These are phyloP conservation scores for Hypoxylon lenormandii DNA, from an alignment of 495 filamentous ascomycete genomes.

Conservation along the genomic window DNA sequence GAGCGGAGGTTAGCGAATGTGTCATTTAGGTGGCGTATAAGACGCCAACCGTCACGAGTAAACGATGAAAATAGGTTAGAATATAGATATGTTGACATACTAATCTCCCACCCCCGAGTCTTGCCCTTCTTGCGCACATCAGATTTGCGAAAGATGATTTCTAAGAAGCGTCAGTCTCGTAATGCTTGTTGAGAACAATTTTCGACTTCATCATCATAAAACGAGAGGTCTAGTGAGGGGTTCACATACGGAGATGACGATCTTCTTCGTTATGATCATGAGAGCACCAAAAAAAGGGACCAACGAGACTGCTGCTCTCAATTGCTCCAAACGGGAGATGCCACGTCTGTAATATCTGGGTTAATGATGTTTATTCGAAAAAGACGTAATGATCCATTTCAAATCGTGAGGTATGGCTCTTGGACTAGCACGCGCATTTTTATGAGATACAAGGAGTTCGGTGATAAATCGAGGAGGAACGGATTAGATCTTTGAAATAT, in stretches of 20 bases:
- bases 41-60: neutral
- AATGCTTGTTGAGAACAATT: neutral
- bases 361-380: constrained; percentile 8
- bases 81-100: constrained; percentile 24
- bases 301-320: constrained; percentile 64
- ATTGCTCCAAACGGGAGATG: constrained; percentile 65
- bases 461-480: neutral
- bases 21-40: neutral
- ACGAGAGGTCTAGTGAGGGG: neutral
- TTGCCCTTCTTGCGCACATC: constrained; percentile 69
- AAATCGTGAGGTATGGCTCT: neutral
- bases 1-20: constrained; percentile 5
- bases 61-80: neutral
- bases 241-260: constrained; percentile 62
- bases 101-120: constrained; percentile 69
- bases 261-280: constrained; percentile 64
- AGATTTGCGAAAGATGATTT: constrained; percentile 68
- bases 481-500: neutral
- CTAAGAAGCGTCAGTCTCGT: constrained; percentile 42
- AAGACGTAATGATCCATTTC: neutral
- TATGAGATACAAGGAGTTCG: neutral
- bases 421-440: neutral
- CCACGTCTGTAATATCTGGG: constrained; percentile 56
- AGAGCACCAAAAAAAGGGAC: constrained; percentile 68
- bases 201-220: neutral